Conservation (phyloP, 768 basidiomycete genomes). For the Hygrophoropsis aurantiaca region DNA sequence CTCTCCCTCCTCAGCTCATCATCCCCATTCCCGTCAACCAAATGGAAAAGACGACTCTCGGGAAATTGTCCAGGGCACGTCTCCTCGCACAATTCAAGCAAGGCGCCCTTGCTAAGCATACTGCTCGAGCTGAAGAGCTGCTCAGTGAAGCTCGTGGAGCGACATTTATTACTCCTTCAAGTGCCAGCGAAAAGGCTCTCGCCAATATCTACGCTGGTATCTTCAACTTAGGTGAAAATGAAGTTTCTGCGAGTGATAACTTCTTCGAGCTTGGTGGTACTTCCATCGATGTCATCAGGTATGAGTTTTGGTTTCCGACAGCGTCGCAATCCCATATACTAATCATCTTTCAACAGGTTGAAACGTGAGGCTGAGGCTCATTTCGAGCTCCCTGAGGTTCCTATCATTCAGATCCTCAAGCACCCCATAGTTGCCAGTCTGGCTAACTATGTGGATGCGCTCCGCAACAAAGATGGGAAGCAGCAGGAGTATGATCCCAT, state of each 20-base stretch:
- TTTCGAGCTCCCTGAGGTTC: slow-evolving; percentile 31
- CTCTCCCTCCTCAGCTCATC: slow-evolving; percentile 34
- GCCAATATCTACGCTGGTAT: slow-evolving; percentile 30
- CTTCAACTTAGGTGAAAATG: slow-evolving; percentile 23
- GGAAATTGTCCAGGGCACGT: slow-evolving; percentile 44
- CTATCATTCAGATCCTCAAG: no score
- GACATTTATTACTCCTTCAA: slow-evolving; percentile 19
- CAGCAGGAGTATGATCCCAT: no score
- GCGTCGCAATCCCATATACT: not conserved
- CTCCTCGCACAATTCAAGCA: slow-evolving; percentile 36
- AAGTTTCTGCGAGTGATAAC: slow-evolving; percentile 30
- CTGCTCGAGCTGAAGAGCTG: slow-evolving; percentile 26
- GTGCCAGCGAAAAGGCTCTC: slow-evolving; percentile 26
- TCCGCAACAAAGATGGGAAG: slow-evolving; percentile 17
- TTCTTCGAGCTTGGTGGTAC: slow-evolving; percentile 43
- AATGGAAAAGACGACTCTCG: slow-evolving; percentile 43
- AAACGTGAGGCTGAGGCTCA: slow-evolving; percentile 26
- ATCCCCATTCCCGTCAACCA: no score
- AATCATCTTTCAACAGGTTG: slow-evolving; percentile 11
- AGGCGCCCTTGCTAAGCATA: slow-evolving; percentile 31
- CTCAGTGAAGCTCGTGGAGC: no score
- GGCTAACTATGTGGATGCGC: slow-evolving; percentile 29
- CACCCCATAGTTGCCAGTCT: slow-evolving; percentile 28
- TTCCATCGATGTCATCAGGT: slow-evolving; percentile 36
- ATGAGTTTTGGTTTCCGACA: not conserved